A percentile compares a stretch with the other conserved stretches of the same genome.
Conservation (phyloP, 129 eudicot species). For the Solidago caesia region DNA sequence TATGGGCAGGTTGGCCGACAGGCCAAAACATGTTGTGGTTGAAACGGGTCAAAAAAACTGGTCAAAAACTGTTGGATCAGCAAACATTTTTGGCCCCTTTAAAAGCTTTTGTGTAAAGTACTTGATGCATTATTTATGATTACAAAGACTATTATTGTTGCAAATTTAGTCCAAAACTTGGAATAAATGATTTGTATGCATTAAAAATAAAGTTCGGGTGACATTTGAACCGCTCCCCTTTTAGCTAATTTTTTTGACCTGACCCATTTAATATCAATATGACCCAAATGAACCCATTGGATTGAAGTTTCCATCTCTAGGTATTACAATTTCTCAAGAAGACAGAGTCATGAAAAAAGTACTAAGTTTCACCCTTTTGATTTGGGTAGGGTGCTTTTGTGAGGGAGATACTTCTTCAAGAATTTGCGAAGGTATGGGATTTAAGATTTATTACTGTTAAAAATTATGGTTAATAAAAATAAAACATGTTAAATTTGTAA, state of each 20-base stretch:
- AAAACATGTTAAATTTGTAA: neutral
- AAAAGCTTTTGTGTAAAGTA: too few species aligned
- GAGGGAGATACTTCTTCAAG: slow-evolving; percentile 87
- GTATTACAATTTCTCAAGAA: slow-evolving; percentile 5
- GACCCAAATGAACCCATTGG: neutral
- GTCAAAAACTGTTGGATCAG: too few species aligned
- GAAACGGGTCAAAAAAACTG: too few species aligned
- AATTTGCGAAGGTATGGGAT: slow-evolving; percentile 75
- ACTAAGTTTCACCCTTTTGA: neutral
- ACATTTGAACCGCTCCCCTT: neutral
- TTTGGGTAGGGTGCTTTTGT: slow-evolving; percentile 80
- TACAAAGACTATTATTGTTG: too few species aligned
- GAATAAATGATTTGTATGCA: too few species aligned
- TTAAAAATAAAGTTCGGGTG: too few species aligned
- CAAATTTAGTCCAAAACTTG: too few species aligned
- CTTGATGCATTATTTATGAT: too few species aligned
- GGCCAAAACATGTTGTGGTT: neutral
- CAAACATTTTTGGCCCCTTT: too few species aligned
- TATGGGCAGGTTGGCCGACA: neutral
- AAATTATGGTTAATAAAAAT: slow-evolving; percentile 6
- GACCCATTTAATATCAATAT: too few species aligned
- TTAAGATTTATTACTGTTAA: neutral
- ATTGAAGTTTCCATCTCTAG: neutral
- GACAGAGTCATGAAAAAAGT: slow-evolving; percentile 4
- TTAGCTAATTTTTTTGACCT: neutral